phyloP scores from a whole-genome alignment of 176 grass and related monocot species.

The Oryza glumipatula region DNA sequence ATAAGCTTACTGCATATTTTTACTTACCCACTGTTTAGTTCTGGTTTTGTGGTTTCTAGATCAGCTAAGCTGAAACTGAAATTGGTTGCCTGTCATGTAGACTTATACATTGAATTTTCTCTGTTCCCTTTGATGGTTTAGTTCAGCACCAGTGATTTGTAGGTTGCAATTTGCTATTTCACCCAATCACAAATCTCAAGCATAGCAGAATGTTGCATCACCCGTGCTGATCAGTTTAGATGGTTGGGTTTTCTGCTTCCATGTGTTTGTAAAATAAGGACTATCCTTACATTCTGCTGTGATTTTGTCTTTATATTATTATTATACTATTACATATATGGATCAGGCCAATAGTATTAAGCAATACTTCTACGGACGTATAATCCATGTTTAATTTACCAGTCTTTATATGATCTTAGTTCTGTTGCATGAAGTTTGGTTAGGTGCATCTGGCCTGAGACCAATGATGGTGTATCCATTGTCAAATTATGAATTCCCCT shows the following conservation, averaged over 20 bases:
- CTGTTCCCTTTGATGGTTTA: constrained; percentile 9
- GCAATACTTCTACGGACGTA: background rate
- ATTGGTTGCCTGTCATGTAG: background rate
- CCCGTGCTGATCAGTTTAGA: background rate
- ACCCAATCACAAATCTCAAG: background rate
- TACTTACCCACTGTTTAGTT: background rate
- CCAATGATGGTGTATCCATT: background rate
- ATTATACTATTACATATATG: background rate
- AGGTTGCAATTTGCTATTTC: constrained; percentile 3
- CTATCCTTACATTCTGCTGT: background rate
- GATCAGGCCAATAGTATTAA: background rate
- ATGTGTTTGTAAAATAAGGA: background rate
- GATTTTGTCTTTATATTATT: background rate
- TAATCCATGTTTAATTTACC: background rate
- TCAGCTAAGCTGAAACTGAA: background rate
- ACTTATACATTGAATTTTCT: background rate
- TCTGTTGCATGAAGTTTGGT: constrained; percentile 10
- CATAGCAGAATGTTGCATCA: constrained; percentile 5
- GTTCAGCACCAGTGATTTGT: background rate
- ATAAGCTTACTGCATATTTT: background rate
- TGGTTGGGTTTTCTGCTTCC: background rate
- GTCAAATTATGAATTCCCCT: background rate
- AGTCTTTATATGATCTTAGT: background rate
- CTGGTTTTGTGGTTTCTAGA: background rate
- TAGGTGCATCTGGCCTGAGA: background rate